phyloP scores from a whole-genome alignment of 2,329 filamentous ascomycete species.

The Epicoccum nigrum region DNA sequence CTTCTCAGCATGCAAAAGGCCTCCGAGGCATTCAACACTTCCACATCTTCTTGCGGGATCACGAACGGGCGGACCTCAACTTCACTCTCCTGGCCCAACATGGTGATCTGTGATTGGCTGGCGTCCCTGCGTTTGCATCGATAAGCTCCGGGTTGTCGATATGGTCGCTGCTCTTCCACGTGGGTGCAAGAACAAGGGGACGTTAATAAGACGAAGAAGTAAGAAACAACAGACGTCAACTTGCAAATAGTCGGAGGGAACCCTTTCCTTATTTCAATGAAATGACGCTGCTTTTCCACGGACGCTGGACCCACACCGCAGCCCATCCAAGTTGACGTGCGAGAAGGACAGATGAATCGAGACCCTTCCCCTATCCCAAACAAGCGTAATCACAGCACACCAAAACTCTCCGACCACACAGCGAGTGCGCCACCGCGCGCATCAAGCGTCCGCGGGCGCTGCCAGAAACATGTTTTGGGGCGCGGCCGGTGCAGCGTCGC shows the following conservation, averaged over 20 bases:
- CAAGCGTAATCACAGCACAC: conserved; percentile 1
- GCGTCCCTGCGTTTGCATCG: conserved; percentile 14
- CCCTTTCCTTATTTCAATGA: conserved; percentile 19
- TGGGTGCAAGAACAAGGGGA: too few relatives aligned
- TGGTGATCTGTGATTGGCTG: conserved; percentile 16
- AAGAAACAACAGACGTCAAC: conserved; percentile 4
- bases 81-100: conserved; percentile 18
- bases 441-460: conserved; percentile 11
- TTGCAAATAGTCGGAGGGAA: conserved; percentile 2
- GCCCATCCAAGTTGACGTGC: conserved; percentile 1
- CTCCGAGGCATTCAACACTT: conserved; percentile 47
- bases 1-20: conserved; percentile 53
- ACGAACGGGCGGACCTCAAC: conserved; percentile 49
- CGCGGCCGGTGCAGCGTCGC: not conserved
- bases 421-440: conserved; percentile 13
- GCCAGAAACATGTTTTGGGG: conserved; percentile 2
- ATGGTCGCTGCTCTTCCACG: too few relatives aligned
- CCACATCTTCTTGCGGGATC: conserved; percentile 51
- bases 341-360: conserved; percentile 10
- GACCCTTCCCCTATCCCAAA: conserved; percentile 19
- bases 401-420: conserved; percentile 16
- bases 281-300: conserved; percentile 16
- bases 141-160: conserved; percentile 10
- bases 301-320: conserved; percentile 3
- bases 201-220: too few relatives aligned